Base-by-base conservation (phyloP, 2,329 filamentous ascomycete species). In the Tolypocladium guangdongense region DNA sequence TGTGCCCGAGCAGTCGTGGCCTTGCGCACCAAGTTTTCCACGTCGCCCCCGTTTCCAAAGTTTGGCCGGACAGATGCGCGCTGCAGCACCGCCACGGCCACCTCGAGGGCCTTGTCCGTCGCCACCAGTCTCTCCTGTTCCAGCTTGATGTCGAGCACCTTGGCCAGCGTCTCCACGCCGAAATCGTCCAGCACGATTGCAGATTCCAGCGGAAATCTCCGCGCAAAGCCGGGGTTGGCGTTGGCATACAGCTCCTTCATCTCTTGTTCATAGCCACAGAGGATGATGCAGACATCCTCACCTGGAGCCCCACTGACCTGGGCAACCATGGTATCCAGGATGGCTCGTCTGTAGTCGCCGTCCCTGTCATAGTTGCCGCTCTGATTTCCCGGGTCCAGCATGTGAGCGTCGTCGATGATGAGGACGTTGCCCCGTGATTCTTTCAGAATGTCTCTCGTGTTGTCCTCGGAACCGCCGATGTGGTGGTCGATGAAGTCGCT, bases 321-420 rank as follows among this genome's bases (percentile, higher is more conserved):
- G 0, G 84, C 83, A 0, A 90, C 87, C 7, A 90, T 82, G 0
- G 85, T 89, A 57, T 90, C 87, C 2, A 90, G 75, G 0, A 90
- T 84, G 0, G 82, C 84, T 0, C 73, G 77, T 61, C 81, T 86
- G 68, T 69, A 90, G 33, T 35, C 33, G 33, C 33, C 33, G 14
- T 35, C 33, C 0, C 67, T 62, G 14, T 71, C 70, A 0, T 57
- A 46, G 5, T 39, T 57, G 7, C 56, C 56, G 12, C 60, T 60
- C 0, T 62, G 66, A 10, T 65, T 66, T 1, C 73, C 73, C 1
- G 69, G 66, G 51, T 76, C 78, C 0, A 90, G 74, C 60, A 82
- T 82, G 59, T 90, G 90, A 0, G 86, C 86, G 63, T 91, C 87
- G 56, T 91, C 87, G 14, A 91, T 88, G 37, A 90, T 81, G 0